These are phyloP conservation scores for Comarum palustre DNA, from an alignment of 306 rosid genomes.

Conservation along the genomic window DNA sequence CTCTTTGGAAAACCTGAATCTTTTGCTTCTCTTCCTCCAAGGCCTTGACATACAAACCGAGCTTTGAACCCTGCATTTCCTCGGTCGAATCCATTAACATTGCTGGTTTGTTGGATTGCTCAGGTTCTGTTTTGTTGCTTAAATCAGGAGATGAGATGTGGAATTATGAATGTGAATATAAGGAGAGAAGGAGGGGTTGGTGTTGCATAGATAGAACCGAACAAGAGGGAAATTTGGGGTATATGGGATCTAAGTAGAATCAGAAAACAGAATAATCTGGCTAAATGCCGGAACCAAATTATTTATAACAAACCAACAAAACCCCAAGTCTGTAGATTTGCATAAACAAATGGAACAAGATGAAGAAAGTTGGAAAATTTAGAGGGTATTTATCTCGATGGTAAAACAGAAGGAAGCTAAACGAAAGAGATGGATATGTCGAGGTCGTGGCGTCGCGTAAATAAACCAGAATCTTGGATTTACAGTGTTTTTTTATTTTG, in stretches of 20 bases:
- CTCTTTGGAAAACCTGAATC: constrained; percentile 67
- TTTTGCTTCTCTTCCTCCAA: constrained; percentile 62
- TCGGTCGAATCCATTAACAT: constrained; percentile 27
- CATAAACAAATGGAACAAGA: background rate
- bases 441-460: constrained; percentile 91
- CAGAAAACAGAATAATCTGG: constrained; percentile 61
- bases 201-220: constrained; percentile 42
- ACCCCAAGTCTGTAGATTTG: background rate
- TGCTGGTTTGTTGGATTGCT: background rate
- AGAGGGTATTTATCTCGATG: background rate
- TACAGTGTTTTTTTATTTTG: background rate
- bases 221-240: constrained; percentile 19
- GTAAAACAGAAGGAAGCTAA: background rate
- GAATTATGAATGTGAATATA: background rate
- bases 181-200: background rate
- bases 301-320: background rate
- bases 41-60: constrained; percentile 57
- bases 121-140: background rate
- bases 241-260: constrained; percentile 68
- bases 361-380: background rate
- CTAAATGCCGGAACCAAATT: constrained; percentile 5
- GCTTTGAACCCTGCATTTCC: constrained; percentile 49
- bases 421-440: constrained; percentile 26
- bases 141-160: constrained; percentile 20
- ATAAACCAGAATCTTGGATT: constrained; percentile 49